These are phyloP conservation scores for Backusella tarrabulga DNA, from an alignment of 192 early-diverging fungal genomes.

Conservation along the genomic window DNA sequence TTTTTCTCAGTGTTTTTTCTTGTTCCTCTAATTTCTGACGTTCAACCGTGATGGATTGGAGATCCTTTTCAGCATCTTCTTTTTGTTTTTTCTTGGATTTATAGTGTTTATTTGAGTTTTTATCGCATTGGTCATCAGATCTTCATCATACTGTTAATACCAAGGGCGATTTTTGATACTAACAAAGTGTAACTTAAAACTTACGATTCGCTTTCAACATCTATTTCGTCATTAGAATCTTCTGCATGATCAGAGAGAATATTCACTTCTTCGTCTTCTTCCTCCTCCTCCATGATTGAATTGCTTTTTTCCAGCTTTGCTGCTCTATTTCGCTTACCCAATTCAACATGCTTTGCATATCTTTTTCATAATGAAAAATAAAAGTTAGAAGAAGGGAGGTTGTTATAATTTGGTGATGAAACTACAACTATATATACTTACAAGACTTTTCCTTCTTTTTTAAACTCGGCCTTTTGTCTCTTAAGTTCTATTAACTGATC, in stretches of 20 bases:
- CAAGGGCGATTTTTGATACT: neutral
- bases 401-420: neutral
- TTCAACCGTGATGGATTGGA: constrained; percentile 5
- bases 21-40: constrained; percentile 49
- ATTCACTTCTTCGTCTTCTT: constrained; percentile 10
- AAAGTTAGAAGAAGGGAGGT: neutral
- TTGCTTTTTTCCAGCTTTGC: neutral
- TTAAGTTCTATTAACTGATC: constrained; percentile 31
- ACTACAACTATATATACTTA: constrained; percentile 13
- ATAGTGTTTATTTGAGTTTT: constrained; percentile 38
- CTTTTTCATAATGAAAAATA: neutral
- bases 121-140: constrained; percentile 8
- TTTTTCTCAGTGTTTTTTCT: constrained; percentile 47
- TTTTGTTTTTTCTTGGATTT: constrained; percentile 44
- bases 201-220: constrained; percentile 14
- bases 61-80: constrained; percentile 36
- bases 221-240: constrained; percentile 13
- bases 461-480: constrained; percentile 31
- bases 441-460: constrained; percentile 31
- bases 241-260: neutral
- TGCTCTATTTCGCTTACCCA: constrained; percentile 8
- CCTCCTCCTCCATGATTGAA: constrained; percentile 5
- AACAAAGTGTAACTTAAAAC: neutral
- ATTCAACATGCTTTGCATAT: constrained; percentile 7
- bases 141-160: neutral